Evolutionary conservation across 768 basidiomycete genomes (phyloP), one percentile per base, ranked within the genome.

Genomic region (Pholiota molesta): DNA sequence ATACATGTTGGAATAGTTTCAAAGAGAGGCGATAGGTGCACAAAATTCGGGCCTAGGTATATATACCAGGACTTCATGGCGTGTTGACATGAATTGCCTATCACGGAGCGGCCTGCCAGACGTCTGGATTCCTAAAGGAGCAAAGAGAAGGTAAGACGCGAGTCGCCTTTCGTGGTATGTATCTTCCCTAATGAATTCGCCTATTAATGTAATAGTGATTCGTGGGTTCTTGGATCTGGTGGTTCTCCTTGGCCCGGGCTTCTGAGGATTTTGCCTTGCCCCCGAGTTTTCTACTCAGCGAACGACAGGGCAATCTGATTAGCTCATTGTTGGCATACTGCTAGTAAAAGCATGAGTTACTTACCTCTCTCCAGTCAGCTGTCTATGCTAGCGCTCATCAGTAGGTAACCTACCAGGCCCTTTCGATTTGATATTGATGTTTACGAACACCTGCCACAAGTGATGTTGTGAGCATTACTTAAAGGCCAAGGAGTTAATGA

Each of bases 181-280:
- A 47, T 29, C 45, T 60, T 60, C n/a, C 64, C 49, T 49, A 55
- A 59, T 55, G 45, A 54, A 59, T 28, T 61, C 55, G 55, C 16
- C 26, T 52, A 58, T 61, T 57, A 55, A 57, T 39, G 49, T 44
- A 58, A 44, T 19, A 42, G 14, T 9, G 55, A 57, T 61, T 54
- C 59, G 54, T 60, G 63, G 49, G 55, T 60, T 57, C 59, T 63
- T 56, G 26, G 3, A 23, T 19, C 1, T 44, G n/a, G n/a, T 1
- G 19, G 42, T 44, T 44, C 42, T 44, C 42, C 42, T 44, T 44
- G 42, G 23, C 23, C 23, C 10, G 23, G 7, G n/a, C 47, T 49
- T 49, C 47, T 49, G 47, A 49, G 23, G 47, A 49, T 49, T 49
- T 49, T 44, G n/a, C 42, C 19, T 44, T 10, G 42, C n/a, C 42